Evolutionary conservation across 371 early-diverging fungal species (phyloP), one percentile per base, ranked within the genome.

Genomic region (Mortierella sp.): DNA sequence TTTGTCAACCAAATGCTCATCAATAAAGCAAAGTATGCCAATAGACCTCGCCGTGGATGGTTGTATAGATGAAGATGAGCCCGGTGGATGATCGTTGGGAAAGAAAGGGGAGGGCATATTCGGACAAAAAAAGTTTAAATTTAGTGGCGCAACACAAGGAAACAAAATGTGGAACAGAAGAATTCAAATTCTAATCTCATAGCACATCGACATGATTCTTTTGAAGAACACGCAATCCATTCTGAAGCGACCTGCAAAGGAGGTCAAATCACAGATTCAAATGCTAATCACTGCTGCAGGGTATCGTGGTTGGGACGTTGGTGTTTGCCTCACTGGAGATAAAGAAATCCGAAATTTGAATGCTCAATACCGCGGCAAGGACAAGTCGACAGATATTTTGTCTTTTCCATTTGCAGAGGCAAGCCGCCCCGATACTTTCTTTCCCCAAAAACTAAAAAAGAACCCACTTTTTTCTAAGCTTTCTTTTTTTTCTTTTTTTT

Each of bases 351-450:
- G 67, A 3, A 40, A 80, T 11, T 78, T 88, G 36, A 88, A 88
- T 67, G 40, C 57, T 8, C 62, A 72, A 43, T 88, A 88, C 71
- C 77, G 89, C 0, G 61, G 70, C 65, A 83, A 84, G 57, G 81
- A 87, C 76, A 69, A 59, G 52, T 58, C 87, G 0, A 88, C 89
- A 0, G 89, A 88, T 65, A 88, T 88, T 33, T 69, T 88, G 22
- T 88, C 89, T n/a, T 88, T 88, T 52, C 88, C 86, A 0, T 87
- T 87, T 75, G 77, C 69, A 41, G 77, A 78, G 72, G 84, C 81
- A 77, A 13, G 43, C 13, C 7, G 0, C 43, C 3, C 13, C 13
- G 43, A 28, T 28, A 28, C 28, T 28, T 28, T 28, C 28, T 28
- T 28, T 28, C 28, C 28, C 28, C 28, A 28, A 28, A 28, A 28